Base-by-base conservation (phyloP, 257 asterid genomes). In the Jacaranda mimosifolia region DNA sequence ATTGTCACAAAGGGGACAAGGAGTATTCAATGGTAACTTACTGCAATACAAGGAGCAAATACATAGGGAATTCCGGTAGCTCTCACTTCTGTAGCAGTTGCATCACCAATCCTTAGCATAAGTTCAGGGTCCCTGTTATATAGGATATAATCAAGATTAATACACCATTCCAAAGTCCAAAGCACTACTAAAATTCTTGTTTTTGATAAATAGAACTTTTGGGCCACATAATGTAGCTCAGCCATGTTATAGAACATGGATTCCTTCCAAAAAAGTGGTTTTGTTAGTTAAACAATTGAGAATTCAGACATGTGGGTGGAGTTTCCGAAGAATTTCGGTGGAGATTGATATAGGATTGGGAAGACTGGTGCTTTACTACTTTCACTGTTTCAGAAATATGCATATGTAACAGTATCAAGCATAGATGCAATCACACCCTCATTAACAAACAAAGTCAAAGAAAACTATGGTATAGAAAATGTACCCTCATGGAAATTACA, bases 1-100 rank as follows among this genome's bases (percentile, higher is more conserved):
- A 68, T 63, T 72, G 58, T 9, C 42, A 73, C 12, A 66, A 70
- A 43, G 43, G 53, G 45, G 57, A 56, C 32, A 75, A 72, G 51
- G 52, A 9, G 49, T 43, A 42, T 73, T 64, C n/a, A 70, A 63
- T 17, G 81, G 49, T 71, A 76, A 85, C 97, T 81, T 82, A 94
- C 98, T 35, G 98, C 98, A 80, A 94, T 89, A 83, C 98, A 94
- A 80, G 98, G 97, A 75, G 98, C 96, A 89, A 94, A 94, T 59
- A 77, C 86, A 75, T 91, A 94, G 48, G 97, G 91, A 80, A 94
- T 94, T 77, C 98, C 98, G 4, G 98, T 93, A 64, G 96, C 98
- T 91, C 97, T 86, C 72, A 90, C 86, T 89, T 91, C 98, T 67
- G 83, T 73, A 38, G 98, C 98, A 48, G 98, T 94, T 78, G 95